Conservation (phyloP, 495 filamentous ascomycete genomes). For the Trichoderma asperelloides region DNA sequence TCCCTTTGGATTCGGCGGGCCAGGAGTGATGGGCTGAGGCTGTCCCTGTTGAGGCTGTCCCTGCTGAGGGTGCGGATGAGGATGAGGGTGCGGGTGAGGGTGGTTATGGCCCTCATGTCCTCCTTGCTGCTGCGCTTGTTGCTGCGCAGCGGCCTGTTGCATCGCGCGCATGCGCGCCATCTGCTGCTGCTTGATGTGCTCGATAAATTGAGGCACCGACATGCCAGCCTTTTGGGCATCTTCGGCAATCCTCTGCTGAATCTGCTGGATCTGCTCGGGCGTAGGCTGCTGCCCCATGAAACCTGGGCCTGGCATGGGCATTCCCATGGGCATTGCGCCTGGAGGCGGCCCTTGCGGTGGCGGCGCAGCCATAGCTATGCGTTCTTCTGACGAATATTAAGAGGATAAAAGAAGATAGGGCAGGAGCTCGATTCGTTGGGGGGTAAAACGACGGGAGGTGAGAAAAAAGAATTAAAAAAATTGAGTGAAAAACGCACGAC, state of each 20-base stretch:
- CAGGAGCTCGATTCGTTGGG: neutral
- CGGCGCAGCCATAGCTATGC: slow-evolving; percentile 5
- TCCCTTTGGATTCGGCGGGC: slow-evolving; percentile 78
- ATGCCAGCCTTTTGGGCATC: slow-evolving; percentile 68
- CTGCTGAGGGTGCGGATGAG: slow-evolving; percentile 58
- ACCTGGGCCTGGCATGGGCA: slow-evolving; percentile 6
- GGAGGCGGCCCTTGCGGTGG: slow-evolving; percentile 6
- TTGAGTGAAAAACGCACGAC: neutral
- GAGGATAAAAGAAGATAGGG: neutral
- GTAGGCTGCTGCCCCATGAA: slow-evolving; percentile 52
- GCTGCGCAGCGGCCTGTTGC: slow-evolving; percentile 57
- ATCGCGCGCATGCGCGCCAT: slow-evolving; percentile 53
- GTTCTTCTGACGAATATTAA: neutral
- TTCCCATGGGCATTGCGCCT: slow-evolving; percentile 3
- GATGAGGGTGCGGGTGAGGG: slow-evolving; percentile 54
- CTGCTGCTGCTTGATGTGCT: slow-evolving; percentile 56
- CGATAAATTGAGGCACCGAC: slow-evolving; percentile 62
- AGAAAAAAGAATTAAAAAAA: neutral
- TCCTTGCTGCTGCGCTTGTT: slow-evolving; percentile 35
- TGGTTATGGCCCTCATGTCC: slow-evolving; percentile 30
- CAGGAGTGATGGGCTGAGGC: slow-evolving; percentile 53
- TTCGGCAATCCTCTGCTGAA: slow-evolving; percentile 74
- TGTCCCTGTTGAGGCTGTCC: slow-evolving; percentile 50
- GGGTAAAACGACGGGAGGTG: neutral
- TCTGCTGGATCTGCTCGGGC: slow-evolving; percentile 73